Evolutionary conservation across 1,284 basidiomycete species (phyloP), one percentile per base, ranked within the genome.

Genomic region (Cryptococcus hybrid): DNA sequence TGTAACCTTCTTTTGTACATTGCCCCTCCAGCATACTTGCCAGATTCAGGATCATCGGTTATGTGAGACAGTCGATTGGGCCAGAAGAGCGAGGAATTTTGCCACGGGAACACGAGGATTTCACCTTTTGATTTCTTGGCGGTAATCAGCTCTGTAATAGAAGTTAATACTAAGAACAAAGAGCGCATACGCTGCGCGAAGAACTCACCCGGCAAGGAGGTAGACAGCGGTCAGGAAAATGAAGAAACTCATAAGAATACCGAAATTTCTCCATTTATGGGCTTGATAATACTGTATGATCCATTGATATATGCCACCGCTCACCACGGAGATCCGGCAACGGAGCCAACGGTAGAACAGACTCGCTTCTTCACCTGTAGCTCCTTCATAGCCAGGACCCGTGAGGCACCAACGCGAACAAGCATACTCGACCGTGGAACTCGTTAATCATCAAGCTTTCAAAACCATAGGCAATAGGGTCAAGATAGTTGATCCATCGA

Each of bases 261-360:
- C 85, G 59, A 83, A 80, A 69, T 86, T 84, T 35, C 83, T 81
- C 89, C 89, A 92, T 7, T 87, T 71, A 68, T 91, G 78, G 30
- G 71, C 73, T 58, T 83, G 82, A 15, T 77, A 69, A 74, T 90
- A 94, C 0, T 78, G 71, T 82, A 94, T 0, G 85, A 83, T 0
- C 84, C 70, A 13, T 61, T 63, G 40, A 90, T 74, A 73, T 86
- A 90, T 11, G 68, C 67, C 78, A 0, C 82, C 83, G 24, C 76
- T 70, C 42, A 84, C 80, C n/a, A 56, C 44, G 5, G 54, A 9
- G 66, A 57, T 6, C 81, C 78, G 3, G 79, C 67, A 5, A 66
- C 63, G 0, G 80, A 63, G 6, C 83, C 83, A 3, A 75, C 72
- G 7, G 77, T 65, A 8, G 71, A 70, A 68, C 83, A 84, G 7